Evolutionary conservation across 1,284 basidiomycete species (phyloP).

Genomic region (Pterula multifida): DNA sequence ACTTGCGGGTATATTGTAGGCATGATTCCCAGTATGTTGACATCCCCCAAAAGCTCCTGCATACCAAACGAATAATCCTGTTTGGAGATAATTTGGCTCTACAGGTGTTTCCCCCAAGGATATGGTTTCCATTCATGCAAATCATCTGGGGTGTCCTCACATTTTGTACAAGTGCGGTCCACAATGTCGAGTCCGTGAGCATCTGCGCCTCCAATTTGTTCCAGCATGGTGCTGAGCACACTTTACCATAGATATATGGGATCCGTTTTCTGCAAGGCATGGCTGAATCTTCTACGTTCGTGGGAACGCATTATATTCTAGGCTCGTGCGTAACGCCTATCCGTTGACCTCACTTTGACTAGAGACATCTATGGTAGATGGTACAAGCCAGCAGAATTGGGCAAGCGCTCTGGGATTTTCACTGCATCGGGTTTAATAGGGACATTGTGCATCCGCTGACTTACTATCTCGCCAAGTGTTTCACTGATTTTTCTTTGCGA

Average conservation of each 20-base stretch:
- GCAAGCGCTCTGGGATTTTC: slow-evolving; percentile 63
- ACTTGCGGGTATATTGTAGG: slow-evolving; percentile 63
- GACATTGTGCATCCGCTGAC: slow-evolving; percentile 33
- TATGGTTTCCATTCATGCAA: slow-evolving; percentile 58
- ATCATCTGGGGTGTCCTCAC: slow-evolving; percentile 54
- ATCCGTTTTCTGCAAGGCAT: slow-evolving; percentile 69
- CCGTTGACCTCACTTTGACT: neutral
- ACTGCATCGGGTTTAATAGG: slow-evolving; percentile 55
- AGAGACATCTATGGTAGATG: slow-evolving; percentile 26
- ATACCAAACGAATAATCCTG: slow-evolving; percentile 2
- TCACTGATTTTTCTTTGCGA: slow-evolving; percentile 5
- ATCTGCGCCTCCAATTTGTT: neutral
- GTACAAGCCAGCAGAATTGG: slow-evolving; percentile 59
- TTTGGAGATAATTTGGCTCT: slow-evolving; percentile 48
- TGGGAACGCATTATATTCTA: slow-evolving; percentile 64
- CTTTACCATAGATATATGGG: slow-evolving; percentile 40
- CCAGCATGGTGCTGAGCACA: slow-evolving; percentile 8
- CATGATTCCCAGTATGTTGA: slow-evolving; percentile 51
- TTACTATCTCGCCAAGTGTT: slow-evolving; percentile 3
- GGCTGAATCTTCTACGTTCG: slow-evolving; percentile 63
- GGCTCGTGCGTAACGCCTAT: slow-evolving; percentile 36
- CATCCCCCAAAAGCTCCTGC: too few species aligned
- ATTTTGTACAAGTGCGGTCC: slow-evolving; percentile 47
- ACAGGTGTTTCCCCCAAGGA: slow-evolving; percentile 44
- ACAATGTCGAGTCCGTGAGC: slow-evolving; percentile 41